Base-by-base conservation (phyloP, 192 early-diverging fungal species). In the Backusella circina region DNA sequence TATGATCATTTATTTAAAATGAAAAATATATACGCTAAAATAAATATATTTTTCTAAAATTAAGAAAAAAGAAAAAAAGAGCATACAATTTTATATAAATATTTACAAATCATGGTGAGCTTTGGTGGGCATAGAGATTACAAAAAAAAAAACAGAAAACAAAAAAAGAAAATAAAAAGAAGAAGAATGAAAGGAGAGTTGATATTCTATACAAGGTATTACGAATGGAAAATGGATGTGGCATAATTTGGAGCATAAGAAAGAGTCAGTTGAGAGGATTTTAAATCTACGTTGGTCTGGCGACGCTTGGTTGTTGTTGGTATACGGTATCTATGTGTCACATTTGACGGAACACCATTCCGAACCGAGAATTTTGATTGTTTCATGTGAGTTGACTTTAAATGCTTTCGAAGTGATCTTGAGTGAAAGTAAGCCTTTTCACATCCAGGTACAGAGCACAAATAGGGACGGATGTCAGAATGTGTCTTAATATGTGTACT, bases 401-500 rank as follows among this genome's bases (percentile, higher is more conserved):
- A 85, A 38, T 89, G 88, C 76, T 89, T 89, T 70, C 87, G 75
- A 32, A 89, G 76, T 2, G 88, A 89, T 67, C 88, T 73, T 9
- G 85, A 85, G 36, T 89, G 88, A 67, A 88, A 89, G 38, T 89
- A 89, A 1, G 88, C 84, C 65, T 89, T 89, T 12, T 79, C 76
- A 71, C 88, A 89, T 16, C 84, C 85, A 54, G 84, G 81, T 18
- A 79, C 75, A 7, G 79, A 36, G 41, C 88, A 89, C 5, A 84
- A 65, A 70, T 86, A 89, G 2, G 88, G 88, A 5, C 88, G 81
- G 28, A 84, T 51, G 32, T 87, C 82, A 13, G 88, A 83, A 71
- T 82, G 87, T 47, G 84, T 87, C 76, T 84, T 91, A 76, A 84
- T 87, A 41, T 93, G 92, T 68, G 88, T 85, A 69, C 86, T 85